Evolutionary conservation across 805 yeast genomes (phyloP).

Genomic region (Monosporozyma aquatica): DNA sequence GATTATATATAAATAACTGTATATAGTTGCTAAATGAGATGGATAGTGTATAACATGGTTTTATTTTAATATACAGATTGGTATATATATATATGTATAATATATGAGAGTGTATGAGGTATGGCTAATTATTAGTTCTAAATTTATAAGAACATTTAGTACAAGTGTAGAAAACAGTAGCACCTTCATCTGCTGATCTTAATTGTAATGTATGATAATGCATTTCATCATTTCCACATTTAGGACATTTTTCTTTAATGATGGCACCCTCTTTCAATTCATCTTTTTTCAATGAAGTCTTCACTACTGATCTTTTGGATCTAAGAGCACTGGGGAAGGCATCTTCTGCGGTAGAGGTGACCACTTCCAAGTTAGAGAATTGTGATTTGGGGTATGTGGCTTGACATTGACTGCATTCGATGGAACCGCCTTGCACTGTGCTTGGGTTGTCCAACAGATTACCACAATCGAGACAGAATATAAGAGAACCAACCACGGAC

Average conservation of each 20-base stretch:
- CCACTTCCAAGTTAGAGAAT: conserved; percentile 74
- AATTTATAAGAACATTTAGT: conserved; percentile 85
- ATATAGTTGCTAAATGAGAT: no score
- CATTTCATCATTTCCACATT: conserved; percentile 98
- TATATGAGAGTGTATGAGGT: no score
- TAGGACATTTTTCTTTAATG: conserved; percentile 95
- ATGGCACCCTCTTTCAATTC: conserved; percentile 94
- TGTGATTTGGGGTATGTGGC: conserved; percentile 30
- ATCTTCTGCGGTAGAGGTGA: conserved; percentile 79
- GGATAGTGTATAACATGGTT: no score
- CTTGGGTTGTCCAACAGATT: conserved; percentile 65
- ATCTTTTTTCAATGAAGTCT: conserved; percentile 64
- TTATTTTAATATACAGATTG: neutral
- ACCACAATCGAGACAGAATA: conserved; percentile 91
- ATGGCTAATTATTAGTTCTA: conserved; percentile 73
- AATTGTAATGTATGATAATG: conserved; percentile 92
- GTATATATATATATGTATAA: no score
- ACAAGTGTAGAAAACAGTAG: conserved; percentile 96
- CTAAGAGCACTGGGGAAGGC: conserved; percentile 86
- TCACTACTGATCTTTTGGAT: conserved; percentile 80
- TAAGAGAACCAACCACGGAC: conserved; percentile 94
- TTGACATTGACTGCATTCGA: conserved; percentile 51
- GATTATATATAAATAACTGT: no score
- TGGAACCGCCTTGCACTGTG: conserved; percentile 32
- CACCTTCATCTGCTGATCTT: conserved; percentile 99